A percentile compares a stretch with the other conserved stretches of the same genome.
Evolutionary conservation across 1,284 basidiomycete genomes (phyloP).

Genomic region (Fomitopsis betulina): DNA sequence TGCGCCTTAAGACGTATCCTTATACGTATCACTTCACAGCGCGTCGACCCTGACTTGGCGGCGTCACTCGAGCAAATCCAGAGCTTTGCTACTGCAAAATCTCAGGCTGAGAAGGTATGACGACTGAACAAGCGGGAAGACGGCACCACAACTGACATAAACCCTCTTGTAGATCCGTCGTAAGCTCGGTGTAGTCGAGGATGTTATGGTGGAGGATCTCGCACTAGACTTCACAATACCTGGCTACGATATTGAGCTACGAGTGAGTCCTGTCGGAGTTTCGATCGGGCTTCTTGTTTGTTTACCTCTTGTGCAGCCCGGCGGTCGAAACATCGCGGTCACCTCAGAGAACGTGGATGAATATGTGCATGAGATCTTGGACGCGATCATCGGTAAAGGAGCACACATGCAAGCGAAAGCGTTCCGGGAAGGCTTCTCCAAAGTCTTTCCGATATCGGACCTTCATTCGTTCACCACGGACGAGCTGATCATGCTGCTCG

Average conservation of each 20-base stretch:
- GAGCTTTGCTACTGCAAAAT: constrained; percentile 35
- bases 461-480: constrained; percentile 91
- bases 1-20: not conserved
- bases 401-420: constrained; percentile 74
- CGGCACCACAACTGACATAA: not conserved
- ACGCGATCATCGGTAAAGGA: constrained; percentile 79
- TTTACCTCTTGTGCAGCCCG: constrained; percentile 42
- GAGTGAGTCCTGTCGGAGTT: constrained; percentile 40
- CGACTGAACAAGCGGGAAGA: not conserved
- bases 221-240: constrained; percentile 95
- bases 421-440: constrained; percentile 87
- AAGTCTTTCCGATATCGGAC: constrained; percentile 91
- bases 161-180: constrained; percentile 39
- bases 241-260: constrained; percentile 90
- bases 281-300: not conserved
- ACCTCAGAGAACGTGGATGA: constrained; percentile 85
- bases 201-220: constrained; percentile 78
- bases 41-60: constrained; percentile 82
- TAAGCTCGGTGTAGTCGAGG: constrained; percentile 44
- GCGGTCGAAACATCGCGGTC: constrained; percentile 77
- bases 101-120: constrained; percentile 44
- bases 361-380: constrained; percentile 80
- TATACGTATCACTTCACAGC: constrained; percentile 37
- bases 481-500: constrained; percentile 91
- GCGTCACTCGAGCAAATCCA: constrained; percentile 83